A percentile compares a stretch with the other conserved stretches of the same genome.
These are phyloP conservation scores for Pseudogymnoascus sp. DNA, from an alignment of 2,329 filamentous ascomycete genomes.

Conservation along the genomic window DNA sequence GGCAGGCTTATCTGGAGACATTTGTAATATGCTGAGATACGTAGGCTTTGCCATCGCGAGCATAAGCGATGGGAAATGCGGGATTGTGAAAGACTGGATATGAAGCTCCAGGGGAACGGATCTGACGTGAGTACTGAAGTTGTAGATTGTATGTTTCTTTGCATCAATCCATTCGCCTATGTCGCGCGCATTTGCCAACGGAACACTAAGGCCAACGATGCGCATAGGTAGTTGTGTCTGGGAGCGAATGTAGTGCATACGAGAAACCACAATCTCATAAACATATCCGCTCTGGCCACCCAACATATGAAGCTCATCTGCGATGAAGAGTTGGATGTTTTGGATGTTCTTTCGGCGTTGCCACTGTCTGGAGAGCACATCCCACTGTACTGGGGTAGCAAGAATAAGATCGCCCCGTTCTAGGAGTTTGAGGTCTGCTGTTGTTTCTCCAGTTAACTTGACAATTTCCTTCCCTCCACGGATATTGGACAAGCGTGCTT, in stretches of 20 bases:
- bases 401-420: conserved; percentile 84
- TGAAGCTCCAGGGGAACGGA: conserved; percentile 87
- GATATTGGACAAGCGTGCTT: conserved; percentile 63
- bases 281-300: conserved; percentile 80
- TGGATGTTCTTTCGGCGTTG: conserved; percentile 93
- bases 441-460: conserved; percentile 89
- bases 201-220: conserved; percentile 84
- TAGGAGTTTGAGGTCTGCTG: conserved; percentile 80
- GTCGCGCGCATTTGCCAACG: conserved; percentile 85
- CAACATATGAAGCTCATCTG: conserved; percentile 90
- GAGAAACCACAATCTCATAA: conserved; percentile 94
- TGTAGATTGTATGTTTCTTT: conserved; percentile 96
- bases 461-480: conserved; percentile 82
- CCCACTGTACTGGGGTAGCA: conserved; percentile 92
- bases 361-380: conserved; percentile 92
- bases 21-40: conserved; percentile 79
- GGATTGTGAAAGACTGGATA: conserved; percentile 90
- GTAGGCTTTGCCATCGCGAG: conserved; percentile 95
- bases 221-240: conserved; percentile 80
- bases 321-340: conserved; percentile 82
- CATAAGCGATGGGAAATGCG: conserved; percentile 97
- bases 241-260: conserved; percentile 91
- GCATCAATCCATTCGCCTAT: conserved; percentile 97
- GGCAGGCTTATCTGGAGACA: conserved; percentile 82
- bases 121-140: conserved; percentile 89